Evolutionary conservation across 495 filamentous ascomycete species (phyloP).

Genomic region (Pyrenula massariospora): DNA sequence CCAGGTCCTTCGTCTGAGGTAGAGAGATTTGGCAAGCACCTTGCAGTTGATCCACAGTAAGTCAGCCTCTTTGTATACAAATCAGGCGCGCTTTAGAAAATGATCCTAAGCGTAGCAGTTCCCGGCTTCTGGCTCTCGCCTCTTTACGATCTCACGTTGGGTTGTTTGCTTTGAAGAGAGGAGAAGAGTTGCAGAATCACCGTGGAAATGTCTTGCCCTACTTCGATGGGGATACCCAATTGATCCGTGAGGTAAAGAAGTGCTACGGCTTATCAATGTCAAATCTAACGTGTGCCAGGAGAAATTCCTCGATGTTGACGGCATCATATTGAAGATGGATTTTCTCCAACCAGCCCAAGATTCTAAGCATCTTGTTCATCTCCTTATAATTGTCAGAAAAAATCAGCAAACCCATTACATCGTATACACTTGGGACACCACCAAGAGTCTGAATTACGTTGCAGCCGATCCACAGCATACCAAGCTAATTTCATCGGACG

Average conservation of each 20-base stretch:
- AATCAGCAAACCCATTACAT: slow-evolving; percentile 48
- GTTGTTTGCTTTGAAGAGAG: slow-evolving; percentile 35
- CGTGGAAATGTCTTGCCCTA: background rate
- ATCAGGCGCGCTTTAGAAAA: background rate
- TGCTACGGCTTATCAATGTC: background rate
- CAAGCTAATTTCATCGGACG: slow-evolving; percentile 42
- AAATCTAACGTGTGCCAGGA: slow-evolving; percentile 19
- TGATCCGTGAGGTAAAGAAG: background rate
- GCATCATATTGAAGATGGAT: slow-evolving; percentile 72
- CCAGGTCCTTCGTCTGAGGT: slow-evolving; percentile 41
- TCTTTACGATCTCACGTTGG: slow-evolving; percentile 45
- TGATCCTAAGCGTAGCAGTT: slow-evolving; percentile 25
- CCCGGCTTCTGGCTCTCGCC: slow-evolving; percentile 53
- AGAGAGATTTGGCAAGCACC: slow-evolving; percentile 57
- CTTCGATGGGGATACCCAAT: background rate
- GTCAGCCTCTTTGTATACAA: too few species aligned
- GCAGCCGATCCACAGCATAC: slow-evolving; percentile 27
- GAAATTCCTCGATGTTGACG: slow-evolving; percentile 48
- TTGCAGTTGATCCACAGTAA: slow-evolving; percentile 72
- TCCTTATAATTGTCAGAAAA: slow-evolving; percentile 59
- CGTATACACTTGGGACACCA: slow-evolving; percentile 65
- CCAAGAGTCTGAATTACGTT: slow-evolving; percentile 18
- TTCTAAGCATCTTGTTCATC: slow-evolving; percentile 50
- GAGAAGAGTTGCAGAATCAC: slow-evolving; percentile 13
- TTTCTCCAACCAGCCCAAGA: slow-evolving; percentile 65